These are phyloP conservation scores for Bothriochloa decipiens DNA, from an alignment of 176 grass and related monocot genomes.

Conservation along the genomic window DNA sequence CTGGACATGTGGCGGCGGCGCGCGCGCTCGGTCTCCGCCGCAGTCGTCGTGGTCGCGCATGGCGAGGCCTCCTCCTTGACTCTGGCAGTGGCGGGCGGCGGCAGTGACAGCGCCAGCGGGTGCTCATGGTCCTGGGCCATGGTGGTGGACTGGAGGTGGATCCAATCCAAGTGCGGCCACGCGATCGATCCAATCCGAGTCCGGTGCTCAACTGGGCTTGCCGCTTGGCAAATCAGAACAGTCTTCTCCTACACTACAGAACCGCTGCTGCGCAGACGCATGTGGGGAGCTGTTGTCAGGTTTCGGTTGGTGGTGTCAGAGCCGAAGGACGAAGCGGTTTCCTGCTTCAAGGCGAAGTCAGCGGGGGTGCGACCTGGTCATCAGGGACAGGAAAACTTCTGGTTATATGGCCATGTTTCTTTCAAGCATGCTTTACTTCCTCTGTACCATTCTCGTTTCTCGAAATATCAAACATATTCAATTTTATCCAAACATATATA, in stretches of 20 bases:
- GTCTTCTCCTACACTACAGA: not conserved
- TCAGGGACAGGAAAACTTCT: too few relatives aligned
- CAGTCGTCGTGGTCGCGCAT: too few relatives aligned
- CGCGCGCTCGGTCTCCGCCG: not conserved
- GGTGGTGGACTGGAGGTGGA: not conserved
- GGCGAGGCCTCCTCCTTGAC: not conserved
- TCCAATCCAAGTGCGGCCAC: not conserved
- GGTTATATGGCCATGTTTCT: too few relatives aligned
- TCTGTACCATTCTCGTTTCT: too few relatives aligned
- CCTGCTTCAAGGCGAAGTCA: too few relatives aligned
- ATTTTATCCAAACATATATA: too few relatives aligned
- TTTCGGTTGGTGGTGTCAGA: too few relatives aligned
- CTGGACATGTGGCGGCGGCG: constrained; percentile 20
- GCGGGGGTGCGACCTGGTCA: too few relatives aligned
- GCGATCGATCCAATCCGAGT: not conserved
- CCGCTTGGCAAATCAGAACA: not conserved
- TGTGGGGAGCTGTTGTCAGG: too few relatives aligned
- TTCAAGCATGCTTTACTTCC: too few relatives aligned
- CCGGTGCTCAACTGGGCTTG: not conserved
- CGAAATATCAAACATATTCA: too few relatives aligned
- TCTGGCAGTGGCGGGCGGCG: not conserved
- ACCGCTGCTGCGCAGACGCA: not conserved
- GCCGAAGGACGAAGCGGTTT: too few relatives aligned
- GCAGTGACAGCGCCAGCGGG: not conserved
- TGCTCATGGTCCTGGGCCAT: constrained; percentile 14